These are phyloP conservation scores for Starmerella geochares DNA, from an alignment of 805 yeast species.

Conservation along the genomic window DNA sequence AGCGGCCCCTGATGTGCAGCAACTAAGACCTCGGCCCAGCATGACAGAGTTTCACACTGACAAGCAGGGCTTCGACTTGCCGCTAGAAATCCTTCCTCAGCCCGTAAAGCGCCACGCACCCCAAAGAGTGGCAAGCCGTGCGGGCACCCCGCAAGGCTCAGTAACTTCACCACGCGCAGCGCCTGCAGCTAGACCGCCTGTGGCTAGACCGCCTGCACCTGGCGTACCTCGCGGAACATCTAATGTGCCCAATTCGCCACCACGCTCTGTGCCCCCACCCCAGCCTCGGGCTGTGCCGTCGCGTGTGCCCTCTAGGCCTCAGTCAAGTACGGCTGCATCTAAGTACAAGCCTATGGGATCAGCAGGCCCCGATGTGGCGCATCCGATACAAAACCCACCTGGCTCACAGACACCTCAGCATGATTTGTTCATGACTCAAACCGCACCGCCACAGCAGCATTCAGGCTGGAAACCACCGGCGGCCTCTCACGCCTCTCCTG, in stretches of 20 bases:
- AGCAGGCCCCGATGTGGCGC: not conserved
- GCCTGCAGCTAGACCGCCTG: not conserved
- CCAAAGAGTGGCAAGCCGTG: constrained; percentile 6
- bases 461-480: not conserved
- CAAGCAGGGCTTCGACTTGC: constrained; percentile 30
- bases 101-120: constrained; percentile 23
- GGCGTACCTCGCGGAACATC: not conserved
- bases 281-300: constrained; percentile 6
- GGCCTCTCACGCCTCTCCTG: not conserved
- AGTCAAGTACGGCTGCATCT: not conserved
- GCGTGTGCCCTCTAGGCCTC: not conserved
- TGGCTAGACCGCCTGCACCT: not conserved
- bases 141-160: constrained; percentile 5
- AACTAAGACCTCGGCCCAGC: constrained; percentile 13
- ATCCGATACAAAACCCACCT: too few species aligned
- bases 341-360: constrained; percentile 7
- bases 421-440: not conserved
- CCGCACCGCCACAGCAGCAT: not conserved
- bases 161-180: not conserved
- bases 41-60: constrained; percentile 25
- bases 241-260: constrained; percentile 1
- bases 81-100: constrained; percentile 29
- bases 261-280: constrained; percentile 6
- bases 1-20: not conserved
- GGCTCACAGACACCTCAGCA: not conserved